Evolutionary conservation across 495 filamentous ascomycete species (phyloP).

Genomic region (Chaetomium fimeti): DNA sequence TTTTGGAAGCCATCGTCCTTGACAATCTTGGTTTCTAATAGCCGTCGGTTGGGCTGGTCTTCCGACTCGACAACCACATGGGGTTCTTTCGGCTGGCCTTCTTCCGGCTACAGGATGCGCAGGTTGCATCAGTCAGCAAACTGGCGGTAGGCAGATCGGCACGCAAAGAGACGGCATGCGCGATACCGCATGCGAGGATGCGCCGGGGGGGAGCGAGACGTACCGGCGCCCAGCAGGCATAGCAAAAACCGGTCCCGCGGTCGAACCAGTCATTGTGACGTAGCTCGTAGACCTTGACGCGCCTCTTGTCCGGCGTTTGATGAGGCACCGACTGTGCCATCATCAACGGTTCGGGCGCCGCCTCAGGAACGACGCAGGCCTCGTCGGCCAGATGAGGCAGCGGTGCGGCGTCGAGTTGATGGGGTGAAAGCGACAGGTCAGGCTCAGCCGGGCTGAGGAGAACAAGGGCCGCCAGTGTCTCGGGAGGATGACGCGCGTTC

Average conservation of each 20-base stretch:
- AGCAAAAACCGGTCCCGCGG: conserved; percentile 93
- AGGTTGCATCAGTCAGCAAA: conserved; percentile 24
- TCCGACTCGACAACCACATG: conserved; percentile 91
- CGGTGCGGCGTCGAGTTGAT: conserved; percentile 41
- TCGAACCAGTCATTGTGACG: conserved; percentile 99
- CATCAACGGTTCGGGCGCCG: conserved; percentile 51
- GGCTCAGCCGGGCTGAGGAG: conserved; percentile 44
- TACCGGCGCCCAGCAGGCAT: conserved; percentile 73
- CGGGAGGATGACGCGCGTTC: conserved; percentile 35
- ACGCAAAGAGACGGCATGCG: not conserved
- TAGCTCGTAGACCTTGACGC: conserved; percentile 98
- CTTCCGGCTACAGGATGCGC: conserved; percentile 37
- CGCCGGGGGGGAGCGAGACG: conserved; percentile 36
- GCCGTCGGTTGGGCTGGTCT: conserved; percentile 75
- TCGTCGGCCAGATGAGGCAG: conserved; percentile 40
- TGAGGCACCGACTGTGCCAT: conserved; percentile 87
- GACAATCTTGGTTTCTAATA: conserved; percentile 85
- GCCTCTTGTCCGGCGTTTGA: conserved; percentile 84
- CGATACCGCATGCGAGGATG: not conserved
- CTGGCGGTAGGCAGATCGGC: not conserved
- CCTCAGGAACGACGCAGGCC: conserved; percentile 37
- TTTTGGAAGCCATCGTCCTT: conserved; percentile 98
- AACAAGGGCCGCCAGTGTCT: conserved; percentile 50
- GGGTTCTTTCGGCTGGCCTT: conserved; percentile 63
- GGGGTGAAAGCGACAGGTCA: conserved; percentile 46